Conservation (phyloP, 2,329 filamentous ascomycete species). For the Epichloe amarillans region DNA sequence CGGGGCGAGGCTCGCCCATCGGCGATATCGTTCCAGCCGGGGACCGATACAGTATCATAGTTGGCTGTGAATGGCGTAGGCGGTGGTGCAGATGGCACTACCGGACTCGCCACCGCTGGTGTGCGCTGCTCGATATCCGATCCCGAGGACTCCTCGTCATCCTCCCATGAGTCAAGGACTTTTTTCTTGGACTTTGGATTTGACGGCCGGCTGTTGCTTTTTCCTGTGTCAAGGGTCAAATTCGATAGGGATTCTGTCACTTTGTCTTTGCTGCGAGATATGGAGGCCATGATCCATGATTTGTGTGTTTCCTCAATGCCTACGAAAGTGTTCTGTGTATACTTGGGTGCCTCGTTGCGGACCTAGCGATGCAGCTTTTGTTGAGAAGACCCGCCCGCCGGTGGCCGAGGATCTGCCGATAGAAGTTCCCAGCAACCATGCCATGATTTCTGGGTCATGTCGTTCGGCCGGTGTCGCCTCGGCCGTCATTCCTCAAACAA, state of each 20-base stretch:
- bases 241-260: constrained; percentile 19
- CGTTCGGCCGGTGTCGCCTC: constrained; percentile 7
- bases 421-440: constrained; percentile 16
- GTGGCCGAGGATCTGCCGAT: constrained; percentile 17
- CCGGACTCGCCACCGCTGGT: constrained; percentile 30
- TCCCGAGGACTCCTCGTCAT: constrained; percentile 43
- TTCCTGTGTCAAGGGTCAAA: constrained; percentile 16
- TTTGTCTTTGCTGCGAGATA: constrained; percentile 12
- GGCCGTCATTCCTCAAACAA: constrained; percentile 18
- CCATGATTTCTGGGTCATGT: not conserved
- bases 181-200: constrained; percentile 17
- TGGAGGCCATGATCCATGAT: constrained; percentile 15
- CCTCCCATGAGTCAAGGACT: constrained; percentile 33
- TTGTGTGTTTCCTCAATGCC: not conserved
- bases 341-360: too few relatives aligned
- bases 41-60: not conserved
- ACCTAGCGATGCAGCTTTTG: too few relatives aligned
- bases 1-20: not conserved
- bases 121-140: constrained; percentile 12
- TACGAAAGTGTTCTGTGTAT: too few relatives aligned
- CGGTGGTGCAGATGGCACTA: constrained; percentile 38
- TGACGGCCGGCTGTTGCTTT: constrained; percentile 5
- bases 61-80: constrained; percentile 51
- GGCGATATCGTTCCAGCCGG: constrained; percentile 2
- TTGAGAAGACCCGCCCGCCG: not conserved